Conservation (phyloP, 2,329 filamentous ascomycete genomes). For the Dactylonectria estremocensis region DNA sequence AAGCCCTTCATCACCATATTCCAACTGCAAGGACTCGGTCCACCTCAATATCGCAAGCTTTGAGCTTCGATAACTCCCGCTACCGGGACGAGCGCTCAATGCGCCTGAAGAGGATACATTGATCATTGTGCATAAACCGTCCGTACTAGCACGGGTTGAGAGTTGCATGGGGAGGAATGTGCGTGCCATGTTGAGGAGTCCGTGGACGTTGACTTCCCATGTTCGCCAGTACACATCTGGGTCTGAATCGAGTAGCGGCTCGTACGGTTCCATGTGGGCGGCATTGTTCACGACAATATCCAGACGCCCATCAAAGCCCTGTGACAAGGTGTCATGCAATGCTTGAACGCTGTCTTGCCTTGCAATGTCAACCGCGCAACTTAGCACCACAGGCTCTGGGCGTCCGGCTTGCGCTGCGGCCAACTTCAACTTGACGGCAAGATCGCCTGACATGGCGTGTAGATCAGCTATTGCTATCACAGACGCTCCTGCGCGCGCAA, state of each 20-base stretch:
- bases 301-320: constrained; percentile 32
- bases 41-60: too few relatives aligned
- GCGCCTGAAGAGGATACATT: too few relatives aligned
- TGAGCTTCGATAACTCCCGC: too few relatives aligned
- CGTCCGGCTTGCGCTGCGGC: constrained; percentile 37
- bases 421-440: constrained; percentile 35
- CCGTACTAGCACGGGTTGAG: constrained; percentile 2
- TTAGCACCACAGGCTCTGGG: constrained; percentile 30
- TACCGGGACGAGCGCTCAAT: too few relatives aligned
- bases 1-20: constrained; percentile 60
- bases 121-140: constrained; percentile 55
- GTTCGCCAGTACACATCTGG: constrained; percentile 37
- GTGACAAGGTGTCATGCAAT: constrained; percentile 18
- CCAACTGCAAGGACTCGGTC: constrained; percentile 62
- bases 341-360: constrained; percentile 32
- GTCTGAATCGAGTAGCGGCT: constrained; percentile 38
- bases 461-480: constrained; percentile 43
- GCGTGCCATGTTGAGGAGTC: too few relatives aligned
- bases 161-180: constrained; percentile 41
- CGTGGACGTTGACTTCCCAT: too few relatives aligned
- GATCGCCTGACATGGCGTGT: constrained; percentile 31
- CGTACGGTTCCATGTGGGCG: constrained; percentile 30
- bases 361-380: constrained; percentile 42
- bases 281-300: constrained; percentile 40
- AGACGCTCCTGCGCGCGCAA: constrained; percentile 41